Evolutionary conservation across 371 early-diverging fungal genomes (phyloP), one percentile per base, ranked within the genome.

Genomic region (Syncephalastrum contaminatum): DNA sequence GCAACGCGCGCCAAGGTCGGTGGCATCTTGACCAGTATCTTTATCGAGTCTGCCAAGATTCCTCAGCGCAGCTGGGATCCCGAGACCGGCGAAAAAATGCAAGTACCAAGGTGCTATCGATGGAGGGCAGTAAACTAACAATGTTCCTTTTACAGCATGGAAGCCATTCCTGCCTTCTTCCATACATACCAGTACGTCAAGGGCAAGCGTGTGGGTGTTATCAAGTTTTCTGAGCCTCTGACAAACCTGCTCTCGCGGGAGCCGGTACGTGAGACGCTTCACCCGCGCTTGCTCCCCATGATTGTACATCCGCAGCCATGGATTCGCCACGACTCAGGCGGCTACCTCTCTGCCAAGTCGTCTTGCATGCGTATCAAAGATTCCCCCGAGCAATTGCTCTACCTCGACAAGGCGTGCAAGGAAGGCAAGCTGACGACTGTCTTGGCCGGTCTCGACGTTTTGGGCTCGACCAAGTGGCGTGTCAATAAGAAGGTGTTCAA

Each of bases 221-320:
- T 97, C 69, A 73, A 73, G 49, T 76, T 85, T 25, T 86, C 93
- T 60, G 82, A 78, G 51, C 74, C 75, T 4, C 76, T 96, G 41
- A 77, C 85, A 2, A 88, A 93, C 40, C 62, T 91, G 53, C 72
- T 96, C 16, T 71, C 85, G 19, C 67, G 66, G 30, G 87, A 88
- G 30, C 82, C 87, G 13, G 67, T 88, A 20, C 72, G 76, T 14
- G 82, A 86, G 25, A 79, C 83, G 4, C 71, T 90, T 20, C 85
- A 85, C 51, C 91, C 96, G 1, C 86, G 92, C 41, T 68, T 88
- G 22, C 75, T 98, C 27, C 99, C 99, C 19, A 98, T 98, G 99
- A 67, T 98, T 43, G 90, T 96, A 2, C 87, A 86, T 30, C 99
- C 99, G 46, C 84, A 86, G 1, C 96, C 98, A 7, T 98, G 99